Evolutionary conservation across 1,284 basidiomycete species (phyloP), one percentile per base, ranked within the genome.

Genomic region (Tetrapyrgos nigripes): DNA sequence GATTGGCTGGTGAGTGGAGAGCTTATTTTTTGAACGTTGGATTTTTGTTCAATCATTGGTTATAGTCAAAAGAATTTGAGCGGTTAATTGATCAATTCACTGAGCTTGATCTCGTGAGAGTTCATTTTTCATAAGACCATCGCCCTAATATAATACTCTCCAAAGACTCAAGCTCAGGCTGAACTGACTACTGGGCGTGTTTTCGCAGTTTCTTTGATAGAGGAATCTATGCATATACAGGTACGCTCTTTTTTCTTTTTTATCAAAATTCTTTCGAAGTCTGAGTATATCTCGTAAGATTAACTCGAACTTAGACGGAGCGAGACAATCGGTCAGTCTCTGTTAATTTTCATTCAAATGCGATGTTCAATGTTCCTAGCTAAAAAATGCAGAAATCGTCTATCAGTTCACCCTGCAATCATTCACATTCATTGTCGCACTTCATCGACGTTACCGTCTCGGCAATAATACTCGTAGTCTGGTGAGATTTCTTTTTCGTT

Each of bases 101-200:
- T 13, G 47, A 57, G 6, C 29, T 57, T 26, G 55, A 57, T 19
- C 28, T 50, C 19, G 48, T 47, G 37, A 50, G 26, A 23, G 26
- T 26, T 24, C n/a, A 33, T 50, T 43, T 13, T 23, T 17, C 19
- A 13, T 5, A 13, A 33, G 29, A n/a, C 17, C 11, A 19, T 40
- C n/a, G 26, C 13, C 13, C 23, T 14, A n/a, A 24, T n/a, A 27
- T 13, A 27, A 5, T 21, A 23, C 3, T 17, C 23, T n/a, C 13
- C 8, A 8, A 10, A 57, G 33, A 29, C n/a, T 40, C 17, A 57
- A 43, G 11, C 48, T 40, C 29, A 33, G 10, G 29, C 47, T 14
- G 55, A 57, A 31, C 19, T 57, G 8, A 50, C 37, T 8, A 50
- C 44, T 24, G 55, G 55, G 4, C 35, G 48, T 40, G 23, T 43